Conservation (phyloP, 441 rosid genomes). For the Aquilaria agallochum region DNA sequence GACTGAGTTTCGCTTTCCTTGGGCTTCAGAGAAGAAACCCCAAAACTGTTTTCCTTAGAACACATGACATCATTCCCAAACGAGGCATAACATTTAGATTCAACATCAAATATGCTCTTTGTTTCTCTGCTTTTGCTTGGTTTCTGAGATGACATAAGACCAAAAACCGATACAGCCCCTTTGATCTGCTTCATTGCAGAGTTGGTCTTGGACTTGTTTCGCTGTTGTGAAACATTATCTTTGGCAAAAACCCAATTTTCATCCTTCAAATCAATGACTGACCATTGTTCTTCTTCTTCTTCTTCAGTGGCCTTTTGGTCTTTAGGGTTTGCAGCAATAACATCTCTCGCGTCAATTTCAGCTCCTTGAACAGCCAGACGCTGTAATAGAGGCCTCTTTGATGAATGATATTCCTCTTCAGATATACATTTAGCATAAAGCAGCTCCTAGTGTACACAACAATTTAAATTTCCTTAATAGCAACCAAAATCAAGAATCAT, state of each 20-base stretch:
- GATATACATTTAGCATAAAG: conserved; percentile 67
- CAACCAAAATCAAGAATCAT: no score
- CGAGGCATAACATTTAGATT: conserved; percentile 15
- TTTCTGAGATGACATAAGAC: conserved; percentile 40
- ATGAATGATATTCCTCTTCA: conserved; percentile 64
- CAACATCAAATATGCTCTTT: conserved; percentile 47
- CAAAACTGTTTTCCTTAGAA: conserved; percentile 36
- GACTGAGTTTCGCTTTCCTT: conserved; percentile 42
- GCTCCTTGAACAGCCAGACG: conserved; percentile 69
- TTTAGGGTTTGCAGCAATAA: conserved; percentile 29
- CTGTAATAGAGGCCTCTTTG: conserved; percentile 68
- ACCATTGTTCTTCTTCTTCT: conserved; percentile 68
- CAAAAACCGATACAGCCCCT: conserved; percentile 58
- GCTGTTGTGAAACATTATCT: conserved; percentile 27
- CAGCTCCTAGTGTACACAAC: conserved; percentile 37
- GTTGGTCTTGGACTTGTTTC: conserved; percentile 32
- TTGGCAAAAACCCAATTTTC: conserved; percentile 30
- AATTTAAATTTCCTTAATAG: background rate
- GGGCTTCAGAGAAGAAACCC: conserved; percentile 27
- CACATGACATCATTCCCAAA: background rate
- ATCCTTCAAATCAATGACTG: conserved; percentile 62
- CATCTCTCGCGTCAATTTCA: conserved; percentile 58
- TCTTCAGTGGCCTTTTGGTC: conserved; percentile 33
- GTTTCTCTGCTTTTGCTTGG: conserved; percentile 29
- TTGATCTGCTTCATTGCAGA: conserved; percentile 53